Percentiles rank a stretch among this genome's conserved stretches.
These are phyloP conservation scores for Globisporangium polare DNA, from an alignment of 352 stramenopile genomes.

Conservation along the genomic window DNA sequence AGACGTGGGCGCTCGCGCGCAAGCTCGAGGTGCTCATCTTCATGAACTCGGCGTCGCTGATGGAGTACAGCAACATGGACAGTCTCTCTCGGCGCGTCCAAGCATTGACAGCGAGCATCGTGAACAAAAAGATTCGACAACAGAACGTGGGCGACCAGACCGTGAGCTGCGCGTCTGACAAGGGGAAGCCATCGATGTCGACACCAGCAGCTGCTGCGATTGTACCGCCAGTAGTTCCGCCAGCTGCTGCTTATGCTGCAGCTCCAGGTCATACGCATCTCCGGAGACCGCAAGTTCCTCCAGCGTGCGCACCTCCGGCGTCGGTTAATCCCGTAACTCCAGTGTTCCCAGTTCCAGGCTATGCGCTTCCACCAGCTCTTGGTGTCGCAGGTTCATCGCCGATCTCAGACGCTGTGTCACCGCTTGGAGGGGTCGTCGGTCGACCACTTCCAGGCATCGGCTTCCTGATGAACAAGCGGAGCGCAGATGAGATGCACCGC, in stretches of 20 bases:
- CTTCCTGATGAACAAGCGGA: slow-evolving; percentile 36
- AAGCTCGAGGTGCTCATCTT: slow-evolving; percentile 85
- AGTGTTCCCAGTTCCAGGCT: not conserved
- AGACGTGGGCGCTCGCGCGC: slow-evolving; percentile 69
- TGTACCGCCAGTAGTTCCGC: not conserved
- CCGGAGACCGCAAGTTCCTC: not conserved
- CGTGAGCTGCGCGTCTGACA: not conserved
- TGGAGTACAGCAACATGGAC: slow-evolving; percentile 81
- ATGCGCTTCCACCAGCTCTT: not conserved
- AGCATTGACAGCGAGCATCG: slow-evolving; percentile 70
- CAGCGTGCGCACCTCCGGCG: not conserved
- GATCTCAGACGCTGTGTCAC: not conserved
- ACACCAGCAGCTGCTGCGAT: not conserved
- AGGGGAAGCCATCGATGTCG: not conserved
- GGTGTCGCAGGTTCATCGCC: not conserved
- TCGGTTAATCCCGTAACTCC: not conserved
- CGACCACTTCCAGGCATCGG: slow-evolving; percentile 28
- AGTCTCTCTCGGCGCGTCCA: slow-evolving; percentile 75
- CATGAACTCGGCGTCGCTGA: slow-evolving; percentile 73
- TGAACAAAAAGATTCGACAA: slow-evolving; percentile 83
- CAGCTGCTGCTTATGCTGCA: not conserved
- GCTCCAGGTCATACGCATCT: not conserved
- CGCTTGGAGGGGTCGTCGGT: not conserved
- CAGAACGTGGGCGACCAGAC: slow-evolving; percentile 19
- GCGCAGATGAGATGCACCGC: slow-evolving; percentile 32